Evolutionary conservation across 1,284 basidiomycete genomes (phyloP).

Genomic region (Heterobasidion irregulare): DNA sequence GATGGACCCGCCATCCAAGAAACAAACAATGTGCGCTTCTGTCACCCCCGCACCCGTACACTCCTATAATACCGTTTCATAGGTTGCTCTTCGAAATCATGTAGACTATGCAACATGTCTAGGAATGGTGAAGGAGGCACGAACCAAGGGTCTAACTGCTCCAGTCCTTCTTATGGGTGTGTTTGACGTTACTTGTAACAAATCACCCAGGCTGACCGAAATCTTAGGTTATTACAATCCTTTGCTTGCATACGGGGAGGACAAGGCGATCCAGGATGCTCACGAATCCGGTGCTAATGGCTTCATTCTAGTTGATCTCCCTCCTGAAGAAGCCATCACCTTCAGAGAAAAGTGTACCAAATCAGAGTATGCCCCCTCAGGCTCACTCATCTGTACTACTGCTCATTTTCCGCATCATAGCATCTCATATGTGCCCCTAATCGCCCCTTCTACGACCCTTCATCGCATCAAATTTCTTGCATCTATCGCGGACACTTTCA

Average conservation of each 20-base stretch:
- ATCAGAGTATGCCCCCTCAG: slow-evolving; percentile 50
- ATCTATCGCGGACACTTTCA: slow-evolving; percentile 93
- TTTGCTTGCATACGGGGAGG: slow-evolving; percentile 90
- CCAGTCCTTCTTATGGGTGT: slow-evolving; percentile 93
- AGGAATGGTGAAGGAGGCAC: slow-evolving; percentile 72
- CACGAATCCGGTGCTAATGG: slow-evolving; percentile 89
- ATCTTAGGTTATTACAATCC: slow-evolving; percentile 91
- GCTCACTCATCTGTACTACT: background rate
- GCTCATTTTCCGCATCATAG: slow-evolving; percentile 30
- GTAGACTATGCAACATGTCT: slow-evolving; percentile 76
- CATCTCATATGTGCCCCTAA: slow-evolving; percentile 92
- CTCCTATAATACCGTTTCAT: slow-evolving; percentile 3
- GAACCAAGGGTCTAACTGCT: slow-evolving; percentile 72
- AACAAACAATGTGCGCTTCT: slow-evolving; percentile 71
- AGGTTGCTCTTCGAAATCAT: slow-evolving; percentile 79
- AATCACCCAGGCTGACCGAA: background rate
- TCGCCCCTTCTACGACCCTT: slow-evolving; percentile 90
- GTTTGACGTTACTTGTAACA: slow-evolving; percentile 12
- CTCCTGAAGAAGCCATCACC: slow-evolving; percentile 89
- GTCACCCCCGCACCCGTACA: slow-evolving; percentile 7
- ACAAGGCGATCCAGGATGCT: slow-evolving; percentile 87
- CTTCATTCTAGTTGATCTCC: slow-evolving; percentile 96
- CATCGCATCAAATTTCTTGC: slow-evolving; percentile 87
- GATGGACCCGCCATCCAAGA: slow-evolving; percentile 92
- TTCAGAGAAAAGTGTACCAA: slow-evolving; percentile 87